Base-by-base conservation (phyloP, 306 rosid genomes). In the Fragaria iinumae region DNA sequence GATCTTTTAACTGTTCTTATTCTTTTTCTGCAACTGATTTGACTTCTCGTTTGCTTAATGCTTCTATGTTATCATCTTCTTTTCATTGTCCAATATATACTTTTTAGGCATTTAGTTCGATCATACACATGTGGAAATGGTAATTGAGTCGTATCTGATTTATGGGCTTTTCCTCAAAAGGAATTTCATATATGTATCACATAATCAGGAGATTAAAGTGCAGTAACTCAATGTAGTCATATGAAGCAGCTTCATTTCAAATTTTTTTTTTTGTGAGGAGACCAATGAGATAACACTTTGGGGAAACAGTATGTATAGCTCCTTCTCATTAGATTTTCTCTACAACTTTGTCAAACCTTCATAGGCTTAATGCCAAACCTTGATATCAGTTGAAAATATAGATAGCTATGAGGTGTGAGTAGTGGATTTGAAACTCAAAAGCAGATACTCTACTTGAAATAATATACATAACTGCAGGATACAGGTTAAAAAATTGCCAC, bases 401-500 rank as follows among this genome's bases (percentile, higher is more conserved):
- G 27, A 56, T 73, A 57, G 43, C 53, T n/a, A 64, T 76, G 74
- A 76, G 65, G 41, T 52, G 43, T 27, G 14, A 66, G 32, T 66
- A 34, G 47, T 63, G 25, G 68, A 69, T 65, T 64, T 59, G 64
- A 43, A 49, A 41, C 72, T 62, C 17, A 55, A 69, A 20, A 14
- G 57, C 29, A 67, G 44, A 45, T 73, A 6, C 2, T 71, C 55
- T 53, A 71, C 78, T 81, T 44, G 63, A 25, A 36, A 25, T 59
- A 13, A 47, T 55, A 17, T 76, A 71, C 36, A 53, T 60, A 67
- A 52, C 44, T 65, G 16, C n/a, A 67, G 59, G 50, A 76, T 63
- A 34, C 56, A 69, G 34, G 12, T 79, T 29, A 52, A 63, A 66
- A 47, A 52, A 55, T 52, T 77, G 55, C 63, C 75, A 77, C 83